Percentiles rank a stretch among this genome's conserved stretches.
Conservation (phyloP, 768 basidiomycete genomes). For the Tylopilus cervinicoccineus region DNA sequence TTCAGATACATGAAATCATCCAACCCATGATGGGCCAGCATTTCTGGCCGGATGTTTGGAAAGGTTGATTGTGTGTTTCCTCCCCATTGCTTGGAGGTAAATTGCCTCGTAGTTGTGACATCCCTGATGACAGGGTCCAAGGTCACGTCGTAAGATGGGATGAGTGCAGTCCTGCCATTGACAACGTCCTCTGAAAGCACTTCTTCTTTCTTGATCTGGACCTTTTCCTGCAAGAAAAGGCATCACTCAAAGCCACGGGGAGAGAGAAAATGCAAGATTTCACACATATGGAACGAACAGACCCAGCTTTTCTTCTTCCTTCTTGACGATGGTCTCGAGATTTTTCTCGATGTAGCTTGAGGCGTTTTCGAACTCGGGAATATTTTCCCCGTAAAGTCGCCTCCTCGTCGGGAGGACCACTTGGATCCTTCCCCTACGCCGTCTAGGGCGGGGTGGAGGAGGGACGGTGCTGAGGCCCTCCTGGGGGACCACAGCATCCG, state of each 20-base stretch:
- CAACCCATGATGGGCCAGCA: slow-evolving; percentile 14
- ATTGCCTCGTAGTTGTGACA: slow-evolving; percentile 13
- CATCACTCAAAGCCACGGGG: not conserved
- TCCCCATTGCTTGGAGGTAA: slow-evolving; percentile 18
- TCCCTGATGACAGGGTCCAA: slow-evolving; percentile 15
- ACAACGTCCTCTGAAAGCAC: slow-evolving; percentile 21
- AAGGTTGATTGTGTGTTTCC: slow-evolving; percentile 15
- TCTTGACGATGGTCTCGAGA: slow-evolving; percentile 3
- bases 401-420: slow-evolving; percentile 13
- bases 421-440: not conserved
- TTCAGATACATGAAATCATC: slow-evolving; percentile 19
- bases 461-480: not conserved
- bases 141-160: slow-evolving; percentile 5
- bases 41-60: slow-evolving; percentile 7
- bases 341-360: slow-evolving; percentile 8
- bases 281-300: not conserved
- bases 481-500: not conserved
- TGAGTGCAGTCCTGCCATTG: slow-evolving; percentile 3
- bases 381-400: slow-evolving; percentile 5
- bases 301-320: slow-evolving; percentile 10
- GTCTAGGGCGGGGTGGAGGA: not conserved
- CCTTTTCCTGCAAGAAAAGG: slow-evolving; percentile 1
- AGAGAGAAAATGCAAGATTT: too few species aligned
- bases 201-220: slow-evolving; percentile 17
- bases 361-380: slow-evolving; percentile 7